A percentile compares a stretch with the other conserved stretches of the same genome.
Evolutionary conservation across 345 rosid genomes (phyloP).

Genomic region (Aquilaria yunnanensis): DNA sequence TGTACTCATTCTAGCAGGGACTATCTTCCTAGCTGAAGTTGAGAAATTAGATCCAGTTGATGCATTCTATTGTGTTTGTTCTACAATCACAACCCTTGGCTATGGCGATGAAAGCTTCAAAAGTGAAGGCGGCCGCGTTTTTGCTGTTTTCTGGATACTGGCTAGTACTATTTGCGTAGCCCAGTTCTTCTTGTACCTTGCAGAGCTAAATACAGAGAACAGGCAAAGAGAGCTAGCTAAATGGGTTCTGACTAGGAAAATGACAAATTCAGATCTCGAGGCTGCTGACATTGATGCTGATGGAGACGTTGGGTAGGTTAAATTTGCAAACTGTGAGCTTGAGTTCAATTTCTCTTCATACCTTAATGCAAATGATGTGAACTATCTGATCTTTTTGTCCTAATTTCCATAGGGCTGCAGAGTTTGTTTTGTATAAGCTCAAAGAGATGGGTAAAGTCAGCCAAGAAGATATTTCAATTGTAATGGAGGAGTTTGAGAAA

Average conservation of each 20-base stretch:
- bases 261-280: conserved; percentile 62
- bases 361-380: no score
- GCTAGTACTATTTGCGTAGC: conserved; percentile 55
- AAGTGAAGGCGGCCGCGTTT: conserved; percentile 46
- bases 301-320: conserved; percentile 64
- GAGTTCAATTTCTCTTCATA: neutral
- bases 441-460: conserved; percentile 70
- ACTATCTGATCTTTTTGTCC: neutral
- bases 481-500: conserved; percentile 54
- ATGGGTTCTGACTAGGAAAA: conserved; percentile 65
- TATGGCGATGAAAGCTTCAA: conserved; percentile 80
- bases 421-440: conserved; percentile 43
- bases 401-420: neutral
- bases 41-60: conserved; percentile 47
- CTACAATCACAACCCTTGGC: conserved; percentile 80
- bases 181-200: conserved; percentile 58
- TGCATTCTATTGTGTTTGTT: conserved; percentile 78
- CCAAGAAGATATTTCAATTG: conserved; percentile 39
- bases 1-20: conserved; percentile 43
- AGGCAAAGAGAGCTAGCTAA: conserved; percentile 52
- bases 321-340: neutral
- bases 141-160: conserved; percentile 71
- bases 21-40: conserved; percentile 26
- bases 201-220: conserved; percentile 57
- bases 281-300: conserved; percentile 80